These are phyloP conservation scores for Microstegium vimineum DNA, from an alignment of 176 grass and related monocot species.

Conservation along the genomic window DNA sequence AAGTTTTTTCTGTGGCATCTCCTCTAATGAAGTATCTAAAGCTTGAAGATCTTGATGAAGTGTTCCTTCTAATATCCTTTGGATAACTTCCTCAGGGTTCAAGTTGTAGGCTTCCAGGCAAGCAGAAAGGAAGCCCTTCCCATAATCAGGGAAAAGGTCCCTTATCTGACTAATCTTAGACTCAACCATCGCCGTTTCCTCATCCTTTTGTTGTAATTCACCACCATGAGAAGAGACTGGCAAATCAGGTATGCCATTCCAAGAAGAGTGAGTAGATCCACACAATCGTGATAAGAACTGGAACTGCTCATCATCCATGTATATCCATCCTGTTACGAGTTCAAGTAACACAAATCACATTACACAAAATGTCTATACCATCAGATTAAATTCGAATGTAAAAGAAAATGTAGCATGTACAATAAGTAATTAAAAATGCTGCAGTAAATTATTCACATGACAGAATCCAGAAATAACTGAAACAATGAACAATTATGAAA, in stretches of 20 bases:
- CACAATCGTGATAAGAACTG: conserved; percentile 68
- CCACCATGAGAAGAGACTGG: conserved; percentile 48
- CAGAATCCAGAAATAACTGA: conserved; percentile 14
- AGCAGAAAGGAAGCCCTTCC: conserved; percentile 77
- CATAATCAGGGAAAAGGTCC: conserved; percentile 90
- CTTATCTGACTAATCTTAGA: conserved; percentile 97
- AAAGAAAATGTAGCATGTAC: not conserved
- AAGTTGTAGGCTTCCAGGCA: conserved; percentile 95
- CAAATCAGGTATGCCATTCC: conserved; percentile 42
- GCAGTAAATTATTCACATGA: not conserved
- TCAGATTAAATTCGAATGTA: not conserved
- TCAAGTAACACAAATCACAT: conserved; percentile 17
- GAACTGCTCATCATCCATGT: conserved; percentile 78
- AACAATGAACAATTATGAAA: not conserved
- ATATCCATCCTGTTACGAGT: conserved; percentile 77
- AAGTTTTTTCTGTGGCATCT: conserved; percentile 53
- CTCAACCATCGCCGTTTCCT: conserved; percentile 66
- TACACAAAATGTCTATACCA: not conserved
- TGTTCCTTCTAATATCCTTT: conserved; percentile 84
- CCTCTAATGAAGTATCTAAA: conserved; percentile 75
- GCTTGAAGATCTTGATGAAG: conserved; percentile 90
- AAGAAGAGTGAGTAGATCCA: conserved; percentile 44
- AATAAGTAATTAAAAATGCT: conserved; percentile 12
- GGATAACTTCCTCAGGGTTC: conserved; percentile 83
- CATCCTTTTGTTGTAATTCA: conserved; percentile 58